phyloP scores from a whole-genome alignment of 495 filamentous ascomycete genomes.

The Stereocaulon alpinum region DNA sequence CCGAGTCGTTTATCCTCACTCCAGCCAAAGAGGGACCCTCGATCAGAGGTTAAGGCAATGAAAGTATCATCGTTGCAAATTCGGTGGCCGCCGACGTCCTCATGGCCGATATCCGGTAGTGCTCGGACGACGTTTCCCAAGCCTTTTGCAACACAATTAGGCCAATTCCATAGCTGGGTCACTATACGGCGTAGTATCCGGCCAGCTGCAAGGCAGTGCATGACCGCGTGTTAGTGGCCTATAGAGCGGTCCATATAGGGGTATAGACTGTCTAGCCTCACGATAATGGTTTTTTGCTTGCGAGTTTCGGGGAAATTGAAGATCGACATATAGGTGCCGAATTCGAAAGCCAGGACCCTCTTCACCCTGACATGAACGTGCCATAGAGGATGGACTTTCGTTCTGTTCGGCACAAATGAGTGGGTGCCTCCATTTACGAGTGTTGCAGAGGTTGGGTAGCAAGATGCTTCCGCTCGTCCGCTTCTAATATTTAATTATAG shows the following conservation, averaged over 20 bases:
- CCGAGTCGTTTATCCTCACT: neutral
- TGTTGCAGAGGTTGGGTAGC: neutral
- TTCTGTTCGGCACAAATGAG: neutral
- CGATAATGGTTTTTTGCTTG: neutral
- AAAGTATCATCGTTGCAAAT: neutral
- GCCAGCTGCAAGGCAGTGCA: neutral
- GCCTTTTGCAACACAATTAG: neutral
- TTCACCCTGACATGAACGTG: neutral
- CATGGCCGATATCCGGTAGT: neutral
- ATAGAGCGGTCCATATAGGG: neutral
- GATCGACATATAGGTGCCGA: neutral
- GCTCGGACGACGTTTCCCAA: neutral
- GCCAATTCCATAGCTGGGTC: neutral
- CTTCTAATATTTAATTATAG: neutral
- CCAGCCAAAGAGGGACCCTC: neutral
- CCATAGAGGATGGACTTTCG: neutral
- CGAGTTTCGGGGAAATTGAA: neutral
- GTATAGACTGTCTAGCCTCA: neutral
- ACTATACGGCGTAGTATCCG: neutral
- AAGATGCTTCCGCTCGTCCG: neutral
- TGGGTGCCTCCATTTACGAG: neutral
- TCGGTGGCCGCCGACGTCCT: neutral
- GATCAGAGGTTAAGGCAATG: neutral
- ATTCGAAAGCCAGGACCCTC: neutral
- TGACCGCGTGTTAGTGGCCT: neutral